Evolutionary conservation across 2,329 filamentous ascomycete genomes (phyloP), one percentile per base, ranked within the genome.

Genomic region (Dactylellina haptotyla): DNA sequence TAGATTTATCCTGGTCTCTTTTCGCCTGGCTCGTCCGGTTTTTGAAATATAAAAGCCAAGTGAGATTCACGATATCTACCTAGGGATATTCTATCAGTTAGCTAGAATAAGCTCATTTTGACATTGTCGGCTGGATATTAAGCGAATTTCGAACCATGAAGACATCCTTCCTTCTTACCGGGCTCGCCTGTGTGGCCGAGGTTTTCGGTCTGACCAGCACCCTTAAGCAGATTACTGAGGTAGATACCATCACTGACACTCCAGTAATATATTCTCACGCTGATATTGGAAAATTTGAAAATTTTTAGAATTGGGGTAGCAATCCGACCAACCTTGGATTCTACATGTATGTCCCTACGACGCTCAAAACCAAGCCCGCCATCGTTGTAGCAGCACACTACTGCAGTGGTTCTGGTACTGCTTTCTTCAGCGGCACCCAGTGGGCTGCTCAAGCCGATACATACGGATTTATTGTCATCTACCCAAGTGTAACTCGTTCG

Each of bases 371-470:
- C 1, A 82, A 79, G 4, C 85, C 86, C 0, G 83, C 84, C 1
- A 81, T 88, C 53, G 80, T 87, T 10, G 84, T 87, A 32, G 86
- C 84, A 71, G 83, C 84, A 34, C 84, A 87, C 80, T 87, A 84
- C 82, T 88, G 87, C 80, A 82, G 83, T 51, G 86, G 87, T 25
- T 83, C 83, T 1, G 87, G 84, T 1, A 79, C 81, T 34, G 83
- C 82, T 1, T 84, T 83, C 76, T 86, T 84, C 79, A 78, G 77
- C 2, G 82, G 81, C 30, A 85, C 84, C 4, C 84, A 84, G 10
- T 89, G 86, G 78, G 84, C 85, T 18, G 80, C 81, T 1, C 80
- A 87, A 9, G 84, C 87, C 4, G 84, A 85, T 70, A 77, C 81
- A 48, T 82, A 87, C 61, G 86, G 85, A 39, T 88, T 85, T 79